Conservation (phyloP, 139 green algal species). For the Coelastrella sp. region DNA sequence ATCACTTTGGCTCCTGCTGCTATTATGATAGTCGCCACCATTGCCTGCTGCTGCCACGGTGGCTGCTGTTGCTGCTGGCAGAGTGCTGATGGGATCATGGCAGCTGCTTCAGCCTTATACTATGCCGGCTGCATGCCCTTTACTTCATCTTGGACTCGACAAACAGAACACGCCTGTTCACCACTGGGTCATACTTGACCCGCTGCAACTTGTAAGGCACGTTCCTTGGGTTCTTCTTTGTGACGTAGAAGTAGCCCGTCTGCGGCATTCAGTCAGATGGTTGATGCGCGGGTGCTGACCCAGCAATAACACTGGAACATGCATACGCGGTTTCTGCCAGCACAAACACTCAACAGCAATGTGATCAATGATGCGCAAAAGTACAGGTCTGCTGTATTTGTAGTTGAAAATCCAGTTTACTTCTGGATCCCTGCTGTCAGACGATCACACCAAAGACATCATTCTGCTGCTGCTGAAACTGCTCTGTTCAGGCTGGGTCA, state of each 20-base stretch:
- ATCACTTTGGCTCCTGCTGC: no score
- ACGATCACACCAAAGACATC: neutral
- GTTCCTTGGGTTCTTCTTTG: conserved; percentile 83
- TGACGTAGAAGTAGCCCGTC: conserved; percentile 90
- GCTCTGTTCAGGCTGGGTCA: neutral
- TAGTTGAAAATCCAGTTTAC: no score
- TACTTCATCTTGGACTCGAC: conserved; percentile 88
- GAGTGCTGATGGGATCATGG: neutral
- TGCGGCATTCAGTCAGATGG: conserved; percentile 50
- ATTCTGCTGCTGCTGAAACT: neutral
- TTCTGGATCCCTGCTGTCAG: no score
- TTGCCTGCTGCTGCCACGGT: neutral
- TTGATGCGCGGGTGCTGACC: neutral
- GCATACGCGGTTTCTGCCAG: no score
- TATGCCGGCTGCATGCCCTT: neutral
- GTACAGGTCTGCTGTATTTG: no score
- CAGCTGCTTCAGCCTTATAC: no score
- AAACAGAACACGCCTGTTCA: conserved; percentile 86
- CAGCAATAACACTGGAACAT: no score
- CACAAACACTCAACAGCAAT: no score
- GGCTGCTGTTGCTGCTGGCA: neutral
- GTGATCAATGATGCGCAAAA: no score
- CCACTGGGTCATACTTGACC: conserved; percentile 86
- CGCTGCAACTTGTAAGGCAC: conserved; percentile 86
- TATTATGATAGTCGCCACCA: neutral